Base-by-base conservation (phyloP, 345 rosid species). In the Eucalyptus dawsonii region DNA sequence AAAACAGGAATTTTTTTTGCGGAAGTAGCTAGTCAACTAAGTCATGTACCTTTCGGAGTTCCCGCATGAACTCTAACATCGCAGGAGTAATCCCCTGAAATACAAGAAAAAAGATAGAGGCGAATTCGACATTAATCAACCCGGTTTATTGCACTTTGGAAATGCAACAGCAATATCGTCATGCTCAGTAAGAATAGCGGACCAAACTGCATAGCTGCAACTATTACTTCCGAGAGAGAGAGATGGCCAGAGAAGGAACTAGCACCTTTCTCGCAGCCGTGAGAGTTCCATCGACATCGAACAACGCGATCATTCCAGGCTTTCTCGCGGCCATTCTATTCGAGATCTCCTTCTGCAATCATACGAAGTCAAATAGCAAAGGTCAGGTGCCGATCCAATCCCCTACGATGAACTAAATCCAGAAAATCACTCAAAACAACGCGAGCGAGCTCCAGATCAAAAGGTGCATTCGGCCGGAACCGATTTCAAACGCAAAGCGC, bases 281-380 rank as follows among this genome's bases (percentile, higher is more conserved):
- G 85, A 98, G 98, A 90, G 99, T 98, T 44, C 99, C 99, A 91
- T 98, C 99, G 76, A 98, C 99, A 92, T 98, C 99, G 88, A 98
- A 98, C 88, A 98, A 90, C 89, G 99, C 99, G 87, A 98, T 96
- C 87, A 96, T 90, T 89, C 99, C 98, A 67, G 98, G 94, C 76
- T 94, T 96, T 76, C 91, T 92, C 54, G 87, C 81, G 22, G 92
- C 89, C 91, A 90, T 90, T 83, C 65, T 50, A 14, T 21, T n/a
- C 15, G 16, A 53, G 44, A 86, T 54, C 40, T 24, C 58, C 16
- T 56, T 37, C 87, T 89, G 87, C 89, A 24, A 58, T 7, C 40
- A 29, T 14, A 87, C 50, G 40, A 31, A 19, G 62, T 8, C 9
- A 60, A 83, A 85, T 31, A 25, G 56, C 13, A 83, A 83, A 83